Conservation (phyloP, 495 filamentous ascomycete genomes). For the Penicillium waksmanii region DNA sequence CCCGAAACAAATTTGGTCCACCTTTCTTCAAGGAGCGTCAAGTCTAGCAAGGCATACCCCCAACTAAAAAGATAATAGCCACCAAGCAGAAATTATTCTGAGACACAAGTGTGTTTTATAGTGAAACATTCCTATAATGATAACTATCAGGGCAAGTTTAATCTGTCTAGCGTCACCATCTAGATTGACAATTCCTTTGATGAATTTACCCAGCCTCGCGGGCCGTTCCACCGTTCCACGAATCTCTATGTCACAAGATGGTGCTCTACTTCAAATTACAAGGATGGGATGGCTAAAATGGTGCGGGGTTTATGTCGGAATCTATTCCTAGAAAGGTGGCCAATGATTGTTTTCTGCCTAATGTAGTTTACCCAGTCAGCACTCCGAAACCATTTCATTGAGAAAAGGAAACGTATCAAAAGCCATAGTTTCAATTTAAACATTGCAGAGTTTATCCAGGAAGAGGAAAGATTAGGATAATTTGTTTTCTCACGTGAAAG, state of each 20-base stretch:
- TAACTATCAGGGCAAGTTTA: neutral
- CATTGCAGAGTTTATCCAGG: neutral
- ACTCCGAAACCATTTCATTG: neutral
- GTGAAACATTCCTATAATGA: conserved; percentile 10
- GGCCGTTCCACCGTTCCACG: no score
- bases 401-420: neutral
- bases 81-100: neutral
- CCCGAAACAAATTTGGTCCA: neutral
- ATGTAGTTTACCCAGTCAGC: conserved; percentile 7
- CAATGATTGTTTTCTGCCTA: conserved; percentile 16
- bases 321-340: conserved; percentile 10
- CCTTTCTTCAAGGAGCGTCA: conserved; percentile 1
- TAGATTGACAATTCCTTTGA: neutral
- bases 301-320: neutral
- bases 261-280: neutral
- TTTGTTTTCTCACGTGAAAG: no score
- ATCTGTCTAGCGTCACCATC: conserved; percentile 5
- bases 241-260: neutral
- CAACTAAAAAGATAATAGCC: neutral
- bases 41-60: neutral
- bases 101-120: conserved; percentile 10
- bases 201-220: conserved; percentile 1
- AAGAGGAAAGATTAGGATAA: neutral
- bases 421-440: conserved; percentile 3
- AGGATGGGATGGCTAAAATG: neutral